phyloP scores from a whole-genome alignment of 192 early-diverging fungal genomes.

The Neocallimastix lanati region DNA sequence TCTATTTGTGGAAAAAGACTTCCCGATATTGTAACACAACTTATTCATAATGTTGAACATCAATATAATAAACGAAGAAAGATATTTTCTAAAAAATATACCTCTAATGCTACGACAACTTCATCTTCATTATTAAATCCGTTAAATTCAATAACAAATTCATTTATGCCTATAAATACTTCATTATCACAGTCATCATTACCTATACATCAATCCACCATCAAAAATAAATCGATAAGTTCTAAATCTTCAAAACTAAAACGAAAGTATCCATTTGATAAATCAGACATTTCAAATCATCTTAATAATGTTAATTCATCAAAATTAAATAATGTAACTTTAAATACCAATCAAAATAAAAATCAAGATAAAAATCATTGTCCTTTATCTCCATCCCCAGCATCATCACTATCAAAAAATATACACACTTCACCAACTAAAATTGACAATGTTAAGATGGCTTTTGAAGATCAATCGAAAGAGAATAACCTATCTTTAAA shows the following conservation, averaged over 20 bases:
- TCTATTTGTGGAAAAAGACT: neutral
- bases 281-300: neutral
- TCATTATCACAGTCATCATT: too few relatives aligned
- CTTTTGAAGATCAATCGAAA: neutral
- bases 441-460: neutral
- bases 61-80: neutral
- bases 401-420: neutral
- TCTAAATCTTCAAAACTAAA: neutral
- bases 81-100: neutral
- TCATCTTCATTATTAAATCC: neutral
- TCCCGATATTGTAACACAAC: neutral
- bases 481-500: neutral
- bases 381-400: neutral
- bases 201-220: too few relatives aligned
- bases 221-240: neutral
- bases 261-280: neutral
- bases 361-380: neutral
- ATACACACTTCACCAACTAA: neutral
- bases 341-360: too few relatives aligned
- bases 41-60: neutral
- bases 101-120: neutral
- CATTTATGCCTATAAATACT: neutral
- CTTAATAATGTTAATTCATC: too few relatives aligned
- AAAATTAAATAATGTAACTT: too few relatives aligned
- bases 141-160: neutral